A percentile compares a stretch with the other conserved stretches of the same genome.
Evolutionary conservation across 148 eudicot species (phyloP).

Genomic region (Camellia sinensis): DNA sequence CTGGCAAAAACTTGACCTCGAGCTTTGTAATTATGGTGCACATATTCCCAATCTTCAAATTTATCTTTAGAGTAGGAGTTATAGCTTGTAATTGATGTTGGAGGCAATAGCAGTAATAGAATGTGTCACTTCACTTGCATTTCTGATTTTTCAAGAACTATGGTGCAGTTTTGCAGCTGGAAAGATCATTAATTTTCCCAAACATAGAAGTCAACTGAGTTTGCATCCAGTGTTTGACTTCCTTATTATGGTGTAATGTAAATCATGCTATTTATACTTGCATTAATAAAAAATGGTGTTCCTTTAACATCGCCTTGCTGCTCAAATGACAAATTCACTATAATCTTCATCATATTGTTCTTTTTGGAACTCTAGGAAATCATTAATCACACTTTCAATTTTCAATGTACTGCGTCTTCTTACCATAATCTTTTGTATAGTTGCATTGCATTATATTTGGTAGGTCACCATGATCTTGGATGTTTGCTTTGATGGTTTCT

Average conservation of each 20-base stretch:
- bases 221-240: not conserved
- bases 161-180: not conserved
- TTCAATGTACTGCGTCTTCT: not conserved
- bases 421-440: not conserved
- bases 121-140: not conserved
- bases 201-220: not conserved
- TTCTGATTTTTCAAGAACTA: not conserved
- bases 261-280: not conserved
- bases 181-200: not conserved
- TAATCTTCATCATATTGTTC: not conserved
- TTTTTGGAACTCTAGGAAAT: not conserved
- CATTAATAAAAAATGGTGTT: not conserved
- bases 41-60: not conserved
- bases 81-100: not conserved
- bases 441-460: not conserved
- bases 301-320: not conserved
- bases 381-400: not conserved
- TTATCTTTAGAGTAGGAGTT: not conserved
- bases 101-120: not conserved
- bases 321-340: not conserved
- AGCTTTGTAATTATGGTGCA: not conserved
- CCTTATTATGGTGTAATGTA: not conserved
- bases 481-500: slow-evolving; percentile 9
- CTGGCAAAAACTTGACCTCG: not conserved
- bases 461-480: not conserved